Evolutionary conservation across 192 early-diverging fungal species (phyloP), one percentile per base, ranked within the genome.

Genomic region (Linnemannia zychae): DNA sequence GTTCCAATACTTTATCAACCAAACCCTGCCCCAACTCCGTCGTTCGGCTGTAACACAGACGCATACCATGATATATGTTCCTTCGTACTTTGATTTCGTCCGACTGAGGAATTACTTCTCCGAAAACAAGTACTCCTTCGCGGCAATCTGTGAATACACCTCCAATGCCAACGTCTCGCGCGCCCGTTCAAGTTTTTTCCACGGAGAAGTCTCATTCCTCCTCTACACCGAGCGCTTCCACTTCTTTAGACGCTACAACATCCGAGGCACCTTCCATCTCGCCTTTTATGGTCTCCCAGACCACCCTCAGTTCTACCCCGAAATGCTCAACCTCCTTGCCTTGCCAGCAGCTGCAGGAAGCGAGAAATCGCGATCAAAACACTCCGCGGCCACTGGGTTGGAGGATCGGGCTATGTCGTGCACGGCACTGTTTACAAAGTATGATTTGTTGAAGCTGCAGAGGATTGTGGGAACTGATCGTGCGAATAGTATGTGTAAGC

Each of bases 1-100:
- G 20, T 99, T 99, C 82, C 86, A 91, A 52, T 95, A 95, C 80
- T 99, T 99, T 87, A 90, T 93, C 40, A 28, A 71, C 9, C 48
- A 92, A 84, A 91, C 93, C 22, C 75, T 96, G 16, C 95, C 95
- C 22, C 86, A 87, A 12, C 78, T 94, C 44, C 80, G 91, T 74
- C 90, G 88, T 73, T 88, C 90, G 17, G 83, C 90, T n/a, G 83
- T 90, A 24, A 91, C 80, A 0, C 88, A 94, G 89, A 83, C 92
- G 52, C 89, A 92, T 88, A 89, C 93, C 73, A 86, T 97, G 71
- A 91, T 99, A 52, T 96, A 97, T 88, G 92, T 97, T 2, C 95
- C 98, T 13, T 96, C 95, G 13, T 99, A 99, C 82, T 98, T 99
- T 92, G 99, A 99, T 78, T 99, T 94, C 92, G 95, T 99, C 18